phyloP scores from a whole-genome alignment of 2,329 filamentous ascomycete genomes.

The Aureobasidium melanogenum region DNA sequence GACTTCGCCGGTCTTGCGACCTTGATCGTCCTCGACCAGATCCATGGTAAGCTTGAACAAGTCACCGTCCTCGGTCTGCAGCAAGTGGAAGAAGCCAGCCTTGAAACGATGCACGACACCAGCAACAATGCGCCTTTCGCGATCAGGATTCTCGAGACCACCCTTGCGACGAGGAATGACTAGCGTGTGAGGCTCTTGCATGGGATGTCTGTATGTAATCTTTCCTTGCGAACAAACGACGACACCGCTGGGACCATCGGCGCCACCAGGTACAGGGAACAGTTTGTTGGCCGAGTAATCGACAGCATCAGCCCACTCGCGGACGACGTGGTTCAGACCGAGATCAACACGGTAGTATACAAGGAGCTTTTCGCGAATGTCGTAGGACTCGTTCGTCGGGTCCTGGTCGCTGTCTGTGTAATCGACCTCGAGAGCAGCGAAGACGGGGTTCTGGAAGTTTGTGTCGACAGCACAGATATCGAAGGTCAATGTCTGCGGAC shows the following conservation, averaged over 20 bases:
- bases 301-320: conserved; percentile 91
- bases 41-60: conserved; percentile 94
- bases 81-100: conserved; percentile 87
- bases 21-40: conserved; percentile 73
- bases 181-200: conserved; percentile 80
- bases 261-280: conserved; percentile 91
- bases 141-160: conserved; percentile 80
- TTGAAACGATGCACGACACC: conserved; percentile 98
- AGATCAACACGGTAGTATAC: conserved; percentile 98
- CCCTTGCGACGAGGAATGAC: conserved; percentile 81
- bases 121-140: conserved; percentile 77
- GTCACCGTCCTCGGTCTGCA: conserved; percentile 97
- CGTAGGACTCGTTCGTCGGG: conserved; percentile 69
- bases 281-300: conserved; percentile 82
- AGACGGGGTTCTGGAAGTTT: conserved; percentile 93
- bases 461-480: conserved; percentile 84
- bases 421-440: conserved; percentile 88
- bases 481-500: conserved; percentile 82
- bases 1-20: conserved; percentile 72
- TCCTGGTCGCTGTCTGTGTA: conserved; percentile 90
- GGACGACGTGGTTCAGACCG: conserved; percentile 91
- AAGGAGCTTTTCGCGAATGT: conserved; percentile 77
- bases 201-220: conserved; percentile 94
- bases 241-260: conserved; percentile 88
- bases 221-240: conserved; percentile 90